Conservation (phyloP, 768 basidiomycete genomes). For the Mycena vulgaris region DNA sequence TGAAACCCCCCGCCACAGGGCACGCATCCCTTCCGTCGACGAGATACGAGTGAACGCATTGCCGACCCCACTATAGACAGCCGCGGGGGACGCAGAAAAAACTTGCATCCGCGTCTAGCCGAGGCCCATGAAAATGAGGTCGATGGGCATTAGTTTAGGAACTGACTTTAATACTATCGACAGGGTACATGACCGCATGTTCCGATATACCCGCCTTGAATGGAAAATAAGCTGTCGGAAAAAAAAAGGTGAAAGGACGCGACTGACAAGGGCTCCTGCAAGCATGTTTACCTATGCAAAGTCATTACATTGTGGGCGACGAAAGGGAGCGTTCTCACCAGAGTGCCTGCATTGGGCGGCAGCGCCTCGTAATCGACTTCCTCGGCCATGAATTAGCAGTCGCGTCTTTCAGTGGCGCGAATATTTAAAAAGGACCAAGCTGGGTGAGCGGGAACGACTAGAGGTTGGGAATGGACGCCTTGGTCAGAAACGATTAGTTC, state of each 20-base stretch:
- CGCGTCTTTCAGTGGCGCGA: slow-evolving; percentile 18
- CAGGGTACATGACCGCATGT: slow-evolving; percentile 98
- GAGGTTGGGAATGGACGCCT: not conserved
- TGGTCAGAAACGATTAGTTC: not conserved
- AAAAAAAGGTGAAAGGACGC: slow-evolving; percentile 30
- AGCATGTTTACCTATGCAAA: slow-evolving; percentile 90
- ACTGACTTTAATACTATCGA: slow-evolving; percentile 97
- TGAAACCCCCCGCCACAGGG: slow-evolving; percentile 96
- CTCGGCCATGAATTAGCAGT: slow-evolving; percentile 32
- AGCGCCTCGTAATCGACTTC: slow-evolving; percentile 39
- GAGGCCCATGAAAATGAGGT: slow-evolving; percentile 10
- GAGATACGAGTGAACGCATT: slow-evolving; percentile 95
- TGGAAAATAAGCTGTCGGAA: slow-evolving; percentile 19
- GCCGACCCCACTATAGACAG: slow-evolving; percentile 90
- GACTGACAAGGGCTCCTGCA: slow-evolving; percentile 93
- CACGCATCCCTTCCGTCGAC: slow-evolving; percentile 92
- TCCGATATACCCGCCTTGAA: slow-evolving; percentile 96
- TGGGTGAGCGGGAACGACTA: not conserved
- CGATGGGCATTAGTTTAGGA: not conserved
- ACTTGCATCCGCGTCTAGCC: slow-evolving; percentile 99
- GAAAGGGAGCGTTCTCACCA: slow-evolving; percentile 14
- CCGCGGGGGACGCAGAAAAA: slow-evolving; percentile 87
- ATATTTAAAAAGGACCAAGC: not conserved
- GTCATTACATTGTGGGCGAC: slow-evolving; percentile 15
- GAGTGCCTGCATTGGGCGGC: slow-evolving; percentile 36